Percentiles rank a stretch among this genome's conserved stretches.
These are phyloP conservation scores for Sphaceloma murrayae DNA, from an alignment of 2,329 filamentous ascomycete genomes.

Conservation along the genomic window DNA sequence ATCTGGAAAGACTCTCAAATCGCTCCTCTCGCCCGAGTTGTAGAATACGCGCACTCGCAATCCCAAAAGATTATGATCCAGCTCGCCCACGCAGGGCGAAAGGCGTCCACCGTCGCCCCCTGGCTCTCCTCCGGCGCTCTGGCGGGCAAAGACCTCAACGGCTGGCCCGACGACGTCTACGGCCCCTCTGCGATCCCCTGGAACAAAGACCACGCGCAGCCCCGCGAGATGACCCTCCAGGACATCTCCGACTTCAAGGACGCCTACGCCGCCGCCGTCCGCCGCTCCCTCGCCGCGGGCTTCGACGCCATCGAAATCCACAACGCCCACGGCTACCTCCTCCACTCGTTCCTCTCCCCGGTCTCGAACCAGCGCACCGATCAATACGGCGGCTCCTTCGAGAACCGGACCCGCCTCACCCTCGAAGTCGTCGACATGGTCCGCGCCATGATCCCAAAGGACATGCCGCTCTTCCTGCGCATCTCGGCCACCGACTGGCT, in stretches of 20 bases:
- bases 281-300: constrained; percentile 47
- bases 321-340: constrained; percentile 67
- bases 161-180: constrained; percentile 46
- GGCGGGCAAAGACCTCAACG: constrained; percentile 43
- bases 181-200: constrained; percentile 54
- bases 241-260: constrained; percentile 59
- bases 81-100: constrained; percentile 67
- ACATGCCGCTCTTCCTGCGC: constrained; percentile 63
- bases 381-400: constrained; percentile 57
- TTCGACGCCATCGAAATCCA: constrained; percentile 75
- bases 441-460: constrained; percentile 52
- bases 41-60: constrained; percentile 73
- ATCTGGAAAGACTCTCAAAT: constrained; percentile 82
- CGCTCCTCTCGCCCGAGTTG: constrained; percentile 57
- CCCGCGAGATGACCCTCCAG: constrained; percentile 56
- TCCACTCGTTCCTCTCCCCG: constrained; percentile 61
- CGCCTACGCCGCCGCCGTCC: constrained; percentile 54
- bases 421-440: constrained; percentile 58
- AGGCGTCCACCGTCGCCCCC: constrained; percentile 49
- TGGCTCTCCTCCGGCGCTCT: constrained; percentile 52
- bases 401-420: constrained; percentile 60
- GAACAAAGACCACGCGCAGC: constrained; percentile 49
- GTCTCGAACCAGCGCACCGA: constrained; percentile 60
- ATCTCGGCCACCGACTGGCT: constrained; percentile 71
- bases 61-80: constrained; percentile 69